A percentile compares a stretch with the other conserved stretches of the same genome.
phyloP scores from a whole-genome alignment of 1,139 yeast genomes.

The Arxiozyma telluris region DNA sequence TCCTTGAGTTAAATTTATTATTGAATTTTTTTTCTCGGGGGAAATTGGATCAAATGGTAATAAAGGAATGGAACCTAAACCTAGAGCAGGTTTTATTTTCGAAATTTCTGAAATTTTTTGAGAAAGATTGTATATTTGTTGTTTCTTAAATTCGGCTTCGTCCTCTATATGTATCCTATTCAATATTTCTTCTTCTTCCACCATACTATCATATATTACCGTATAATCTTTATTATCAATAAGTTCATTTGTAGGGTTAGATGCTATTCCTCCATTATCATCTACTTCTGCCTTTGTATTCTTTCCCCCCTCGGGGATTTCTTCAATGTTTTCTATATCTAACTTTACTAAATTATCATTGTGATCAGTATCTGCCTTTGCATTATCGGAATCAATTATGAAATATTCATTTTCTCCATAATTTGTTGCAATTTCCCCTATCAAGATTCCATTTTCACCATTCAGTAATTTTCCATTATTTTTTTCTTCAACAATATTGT shows the following conservation, averaged over 20 bases:
- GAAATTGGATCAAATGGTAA: not conserved
- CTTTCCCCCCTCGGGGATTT: not conserved
- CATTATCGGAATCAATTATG: not conserved
- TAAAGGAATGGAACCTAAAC: not conserved
- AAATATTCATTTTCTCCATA: not conserved
- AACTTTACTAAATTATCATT: not conserved
- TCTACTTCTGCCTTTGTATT: not conserved
- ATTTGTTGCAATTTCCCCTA: not conserved
- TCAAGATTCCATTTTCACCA: not conserved
- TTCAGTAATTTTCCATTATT: not conserved
- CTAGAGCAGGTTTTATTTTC: not conserved
- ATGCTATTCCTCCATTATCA: not conserved
- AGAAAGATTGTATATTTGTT: not conserved
- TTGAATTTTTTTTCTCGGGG: not conserved
- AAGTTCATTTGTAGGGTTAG: not conserved
- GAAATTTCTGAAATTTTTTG: slow-evolving; percentile 6
- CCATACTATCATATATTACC: slow-evolving; percentile 12
- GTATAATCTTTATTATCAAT: slow-evolving; percentile 2
- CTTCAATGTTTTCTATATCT: not conserved
- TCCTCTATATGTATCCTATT: not conserved
- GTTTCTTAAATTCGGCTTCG: not conserved
- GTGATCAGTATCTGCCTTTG: not conserved
- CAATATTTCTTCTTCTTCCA: slow-evolving; percentile 7
- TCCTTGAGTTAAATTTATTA: slow-evolving; percentile 16
- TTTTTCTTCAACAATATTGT: slow-evolving; percentile 3